These are phyloP conservation scores for Colletotrichum phormii DNA, from an alignment of 2,329 filamentous ascomycete species.

Conservation along the genomic window DNA sequence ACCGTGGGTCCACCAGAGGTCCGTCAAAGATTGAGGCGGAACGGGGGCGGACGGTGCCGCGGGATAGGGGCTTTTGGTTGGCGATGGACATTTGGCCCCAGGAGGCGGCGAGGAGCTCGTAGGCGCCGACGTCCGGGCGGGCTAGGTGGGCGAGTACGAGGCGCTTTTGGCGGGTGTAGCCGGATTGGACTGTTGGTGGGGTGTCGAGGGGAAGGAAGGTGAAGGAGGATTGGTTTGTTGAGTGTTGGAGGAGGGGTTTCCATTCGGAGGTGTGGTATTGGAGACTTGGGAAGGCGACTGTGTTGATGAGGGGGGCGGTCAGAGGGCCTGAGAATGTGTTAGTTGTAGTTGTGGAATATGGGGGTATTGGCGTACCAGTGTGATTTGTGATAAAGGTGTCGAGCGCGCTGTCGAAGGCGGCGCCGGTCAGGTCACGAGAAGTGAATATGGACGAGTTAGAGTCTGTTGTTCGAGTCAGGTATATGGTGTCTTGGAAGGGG, in stretches of 20 bases:
- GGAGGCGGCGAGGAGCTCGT: slow-evolving; percentile 46
- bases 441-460: slow-evolving; percentile 27
- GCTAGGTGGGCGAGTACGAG: slow-evolving; percentile 40
- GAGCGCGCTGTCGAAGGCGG: slow-evolving; percentile 10
- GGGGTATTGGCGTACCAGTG: slow-evolving; percentile 28
- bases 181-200: slow-evolving; percentile 48
- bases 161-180: slow-evolving; percentile 50
- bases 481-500: slow-evolving; percentile 5
- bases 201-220: slow-evolving; percentile 40
- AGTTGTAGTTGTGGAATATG: too few species aligned
- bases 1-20: slow-evolving; percentile 55
- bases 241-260: slow-evolving; percentile 38
- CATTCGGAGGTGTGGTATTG: slow-evolving; percentile 39
- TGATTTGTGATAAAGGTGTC: slow-evolving; percentile 21
- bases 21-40: slow-evolving; percentile 50
- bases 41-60: slow-evolving; percentile 54
- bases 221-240: slow-evolving; percentile 38
- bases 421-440: slow-evolving; percentile 20
- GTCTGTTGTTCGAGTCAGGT: neutral
- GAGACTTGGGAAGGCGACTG: slow-evolving; percentile 43
- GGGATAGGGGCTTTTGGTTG: slow-evolving; percentile 55
- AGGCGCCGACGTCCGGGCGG: slow-evolving; percentile 40
- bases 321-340: too few species aligned
- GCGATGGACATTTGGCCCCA: slow-evolving; percentile 47
- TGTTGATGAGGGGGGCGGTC: slow-evolving; percentile 44